A percentile compares a stretch with the other conserved stretches of the same genome.
These are phyloP conservation scores for Kernera saxatilis DNA, from an alignment of 345 rosid genomes.

Conservation along the genomic window DNA sequence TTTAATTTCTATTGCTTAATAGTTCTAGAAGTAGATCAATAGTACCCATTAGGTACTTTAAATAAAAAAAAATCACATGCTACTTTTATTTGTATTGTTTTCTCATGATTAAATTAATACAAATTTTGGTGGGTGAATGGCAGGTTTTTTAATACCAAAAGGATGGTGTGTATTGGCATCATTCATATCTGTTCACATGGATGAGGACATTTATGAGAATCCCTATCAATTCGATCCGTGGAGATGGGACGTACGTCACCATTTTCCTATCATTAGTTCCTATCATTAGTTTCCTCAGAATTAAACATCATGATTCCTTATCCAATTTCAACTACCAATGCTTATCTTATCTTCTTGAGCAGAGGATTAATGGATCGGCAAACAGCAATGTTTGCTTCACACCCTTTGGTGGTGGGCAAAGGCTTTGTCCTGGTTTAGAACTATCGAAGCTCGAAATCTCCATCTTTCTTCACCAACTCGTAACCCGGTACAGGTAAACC, in stretches of 20 bases:
- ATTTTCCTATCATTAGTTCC: not conserved
- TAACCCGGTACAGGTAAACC: constrained; percentile 58
- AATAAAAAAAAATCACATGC: too few species aligned
- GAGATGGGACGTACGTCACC: constrained; percentile 86
- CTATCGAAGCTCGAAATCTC: constrained; percentile 87
- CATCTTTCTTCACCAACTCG: constrained; percentile 86
- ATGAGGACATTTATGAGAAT: constrained; percentile 63
- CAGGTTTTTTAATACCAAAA: constrained; percentile 82
- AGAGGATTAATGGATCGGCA: constrained; percentile 53
- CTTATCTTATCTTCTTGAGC: constrained; percentile 5
- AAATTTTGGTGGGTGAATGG: constrained; percentile 20
- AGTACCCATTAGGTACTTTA: too few species aligned
- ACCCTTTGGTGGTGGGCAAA: constrained; percentile 99
- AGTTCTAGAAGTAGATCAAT: too few species aligned
- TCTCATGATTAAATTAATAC: not conserved
- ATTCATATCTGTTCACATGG: constrained; percentile 87
- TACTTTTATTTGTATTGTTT: too few species aligned
- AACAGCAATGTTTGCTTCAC: constrained; percentile 63
- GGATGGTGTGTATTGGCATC: constrained; percentile 96
- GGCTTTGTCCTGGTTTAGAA: constrained; percentile 94
- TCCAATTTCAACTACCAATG: not conserved
- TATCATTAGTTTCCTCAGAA: not conserved
- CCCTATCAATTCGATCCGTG: constrained; percentile 84
- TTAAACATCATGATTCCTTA: not conserved
- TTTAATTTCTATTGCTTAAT: too few species aligned